Conservation (phyloP, 495 filamentous ascomycete genomes). For the Aeminium ludgeri region DNA sequence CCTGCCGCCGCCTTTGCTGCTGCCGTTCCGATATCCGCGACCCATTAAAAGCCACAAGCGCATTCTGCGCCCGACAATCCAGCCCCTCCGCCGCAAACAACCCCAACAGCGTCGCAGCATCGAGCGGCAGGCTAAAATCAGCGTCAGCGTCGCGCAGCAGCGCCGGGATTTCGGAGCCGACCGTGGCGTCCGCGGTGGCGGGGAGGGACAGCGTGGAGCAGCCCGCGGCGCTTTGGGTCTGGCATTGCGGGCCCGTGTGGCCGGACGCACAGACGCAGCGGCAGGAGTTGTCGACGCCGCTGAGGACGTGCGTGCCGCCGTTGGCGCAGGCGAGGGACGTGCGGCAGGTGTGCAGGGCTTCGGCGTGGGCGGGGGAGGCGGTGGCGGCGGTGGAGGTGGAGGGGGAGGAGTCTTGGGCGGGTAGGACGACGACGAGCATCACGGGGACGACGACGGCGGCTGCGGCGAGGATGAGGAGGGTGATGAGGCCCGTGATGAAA, state of each 20-base stretch:
- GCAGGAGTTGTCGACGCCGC: slow-evolving; percentile 42
- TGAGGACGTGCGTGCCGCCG: slow-evolving; percentile 57
- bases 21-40: no score
- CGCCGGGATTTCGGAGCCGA: slow-evolving; percentile 61
- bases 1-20: no score
- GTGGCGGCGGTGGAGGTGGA: slow-evolving; percentile 14
- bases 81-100: slow-evolving; percentile 59
- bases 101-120: slow-evolving; percentile 46
- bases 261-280: slow-evolving; percentile 77
- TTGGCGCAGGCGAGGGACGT: slow-evolving; percentile 45
- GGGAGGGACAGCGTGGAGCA: slow-evolving; percentile 52
- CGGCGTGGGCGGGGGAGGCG: slow-evolving; percentile 23
- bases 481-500: slow-evolving; percentile 51
- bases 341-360: slow-evolving; percentile 4
- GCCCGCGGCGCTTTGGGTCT: slow-evolving; percentile 33
- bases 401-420: slow-evolving; percentile 33
- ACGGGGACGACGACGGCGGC: slow-evolving; percentile 78
- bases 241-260: slow-evolving; percentile 67
- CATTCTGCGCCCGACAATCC: slow-evolving; percentile 67
- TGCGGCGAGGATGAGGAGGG: slow-evolving; percentile 59
- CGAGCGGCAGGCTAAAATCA: slow-evolving; percentile 63
- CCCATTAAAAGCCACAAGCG: slow-evolving; percentile 73
- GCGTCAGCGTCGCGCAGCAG: slow-evolving; percentile 45
- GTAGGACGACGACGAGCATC: slow-evolving; percentile 54
- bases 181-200: slow-evolving; percentile 44